Evolutionary conservation across 2,329 filamentous ascomycete species (phyloP).

Genomic region (Simplicillium aogashimaense): DNA sequence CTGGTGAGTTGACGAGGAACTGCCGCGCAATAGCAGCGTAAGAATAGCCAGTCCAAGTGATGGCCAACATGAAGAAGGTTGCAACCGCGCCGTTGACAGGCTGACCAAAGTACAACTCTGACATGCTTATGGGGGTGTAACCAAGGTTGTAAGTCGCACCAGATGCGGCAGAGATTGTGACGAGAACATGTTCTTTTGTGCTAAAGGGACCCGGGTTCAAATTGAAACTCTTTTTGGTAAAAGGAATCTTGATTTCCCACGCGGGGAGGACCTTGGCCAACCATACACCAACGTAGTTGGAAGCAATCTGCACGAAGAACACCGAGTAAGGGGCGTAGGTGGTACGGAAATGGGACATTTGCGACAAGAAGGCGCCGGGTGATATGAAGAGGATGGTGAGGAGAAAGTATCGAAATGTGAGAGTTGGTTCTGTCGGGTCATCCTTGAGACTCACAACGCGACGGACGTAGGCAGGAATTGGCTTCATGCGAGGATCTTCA

Average conservation of each 20-base stretch:
- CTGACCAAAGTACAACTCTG: constrained; percentile 46
- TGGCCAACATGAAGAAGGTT: constrained; percentile 51
- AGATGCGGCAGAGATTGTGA: constrained; percentile 43
- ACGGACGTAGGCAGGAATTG: constrained; percentile 45
- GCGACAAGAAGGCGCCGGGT: constrained; percentile 46
- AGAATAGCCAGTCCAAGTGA: constrained; percentile 46
- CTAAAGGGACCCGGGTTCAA: constrained; percentile 47
- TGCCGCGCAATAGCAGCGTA: constrained; percentile 48
- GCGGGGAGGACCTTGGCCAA: constrained; percentile 39
- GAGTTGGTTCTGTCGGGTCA: constrained; percentile 41
- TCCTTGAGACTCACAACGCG: constrained; percentile 47
- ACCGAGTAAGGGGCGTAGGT: constrained; percentile 49
- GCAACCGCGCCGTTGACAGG: constrained; percentile 41
- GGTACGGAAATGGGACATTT: constrained; percentile 46
- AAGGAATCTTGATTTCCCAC: constrained; percentile 34
- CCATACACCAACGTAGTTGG: constrained; percentile 43
- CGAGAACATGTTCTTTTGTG: constrained; percentile 47
- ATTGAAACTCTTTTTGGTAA: constrained; percentile 36
- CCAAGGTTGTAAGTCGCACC: constrained; percentile 41
- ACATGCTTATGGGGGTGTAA: constrained; percentile 40
- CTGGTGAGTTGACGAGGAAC: constrained; percentile 47
- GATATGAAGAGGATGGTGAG: constrained; percentile 43
- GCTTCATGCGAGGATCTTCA: constrained; percentile 39
- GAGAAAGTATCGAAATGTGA: constrained; percentile 52
- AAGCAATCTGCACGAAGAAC: constrained; percentile 52